These are phyloP conservation scores for Rhodotorula sp. DNA, from an alignment of 1,284 basidiomycete species.

Conservation along the genomic window DNA sequence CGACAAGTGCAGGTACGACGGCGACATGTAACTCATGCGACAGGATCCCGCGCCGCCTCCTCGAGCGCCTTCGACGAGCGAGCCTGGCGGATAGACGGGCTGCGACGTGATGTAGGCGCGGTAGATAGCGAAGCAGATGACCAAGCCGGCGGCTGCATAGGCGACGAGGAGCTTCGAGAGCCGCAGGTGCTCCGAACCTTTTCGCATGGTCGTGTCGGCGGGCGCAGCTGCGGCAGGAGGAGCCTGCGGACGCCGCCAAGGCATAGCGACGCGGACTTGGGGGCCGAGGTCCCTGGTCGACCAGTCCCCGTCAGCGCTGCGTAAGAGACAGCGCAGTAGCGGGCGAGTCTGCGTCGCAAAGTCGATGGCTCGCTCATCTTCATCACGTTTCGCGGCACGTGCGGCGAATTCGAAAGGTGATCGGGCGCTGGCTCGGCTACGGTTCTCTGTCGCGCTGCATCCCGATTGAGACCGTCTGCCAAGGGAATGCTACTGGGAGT, in stretches of 20 bases:
- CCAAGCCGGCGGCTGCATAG: neutral
- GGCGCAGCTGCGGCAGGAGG: neutral
- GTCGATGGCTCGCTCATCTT: no score
- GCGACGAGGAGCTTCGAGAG: slow-evolving; percentile 14
- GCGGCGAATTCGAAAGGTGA: neutral
- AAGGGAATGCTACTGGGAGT: slow-evolving; percentile 11
- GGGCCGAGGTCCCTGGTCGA: neutral
- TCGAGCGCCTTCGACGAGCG: slow-evolving; percentile 28
- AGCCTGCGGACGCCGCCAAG: neutral
- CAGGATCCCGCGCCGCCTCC: slow-evolving; percentile 55
- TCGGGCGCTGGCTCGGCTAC: neutral
- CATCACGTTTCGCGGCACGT: no score
- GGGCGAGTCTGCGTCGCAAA: no score
- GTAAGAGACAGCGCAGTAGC: no score
- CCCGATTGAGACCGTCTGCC: no score
- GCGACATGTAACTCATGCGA: slow-evolving; percentile 97
- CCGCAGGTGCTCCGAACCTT: neutral
- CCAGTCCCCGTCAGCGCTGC: no score
- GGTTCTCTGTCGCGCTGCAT: no score
- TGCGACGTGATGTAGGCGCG: slow-evolving; percentile 11
- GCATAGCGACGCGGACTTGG: no score
- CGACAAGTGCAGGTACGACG: slow-evolving; percentile 70
- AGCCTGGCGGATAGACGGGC: slow-evolving; percentile 29
- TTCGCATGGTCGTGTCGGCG: neutral
- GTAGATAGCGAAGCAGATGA: slow-evolving; percentile 2